A percentile compares a stretch with the other conserved stretches of the same genome.
Conservation (phyloP, 805 yeast genomes). For the Myxozyma neotropica region DNA sequence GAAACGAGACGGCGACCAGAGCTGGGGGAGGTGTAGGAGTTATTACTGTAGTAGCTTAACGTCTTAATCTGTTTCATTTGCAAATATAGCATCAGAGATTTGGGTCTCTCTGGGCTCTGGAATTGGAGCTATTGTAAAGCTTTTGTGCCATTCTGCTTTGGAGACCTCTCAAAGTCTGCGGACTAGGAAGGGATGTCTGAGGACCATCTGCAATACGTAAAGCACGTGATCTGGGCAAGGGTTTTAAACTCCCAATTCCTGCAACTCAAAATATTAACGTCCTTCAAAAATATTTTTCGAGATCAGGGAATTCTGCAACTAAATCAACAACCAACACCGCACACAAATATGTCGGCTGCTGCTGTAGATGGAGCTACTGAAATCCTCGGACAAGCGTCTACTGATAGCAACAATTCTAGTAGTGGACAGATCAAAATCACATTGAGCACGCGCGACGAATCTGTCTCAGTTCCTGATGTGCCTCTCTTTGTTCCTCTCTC, state of each 20-base stretch:
- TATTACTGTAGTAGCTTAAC: too few species aligned
- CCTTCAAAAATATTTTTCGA: not conserved
- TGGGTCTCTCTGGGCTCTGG: too few species aligned
- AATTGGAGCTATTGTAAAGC: too few species aligned
- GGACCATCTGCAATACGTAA: not conserved
- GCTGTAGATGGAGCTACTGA: not conserved
- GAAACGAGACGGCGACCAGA: too few species aligned
- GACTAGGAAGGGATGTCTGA: too few species aligned
- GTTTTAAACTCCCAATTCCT: too few species aligned
- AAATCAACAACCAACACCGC: not conserved
- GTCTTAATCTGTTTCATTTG: too few species aligned
- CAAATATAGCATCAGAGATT: too few species aligned
- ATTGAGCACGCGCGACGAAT: constrained; percentile 80
- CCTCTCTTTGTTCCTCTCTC: constrained; percentile 87
- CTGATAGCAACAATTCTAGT: not conserved
- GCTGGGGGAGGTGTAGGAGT: too few species aligned
- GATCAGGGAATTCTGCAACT: not conserved
- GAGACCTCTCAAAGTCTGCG: not conserved
- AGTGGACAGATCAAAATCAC: constrained; percentile 58
- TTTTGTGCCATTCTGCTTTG: not conserved
- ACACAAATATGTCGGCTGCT: not conserved
- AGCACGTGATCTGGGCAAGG: too few species aligned
- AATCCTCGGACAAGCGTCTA: not conserved
- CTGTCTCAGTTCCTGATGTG: constrained; percentile 70
- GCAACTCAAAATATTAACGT: too few species aligned